A percentile compares a stretch with the other conserved stretches of the same genome.
Evolutionary conservation across 345 rosid genomes (phyloP).

Genomic region (Populus tremula): DNA sequence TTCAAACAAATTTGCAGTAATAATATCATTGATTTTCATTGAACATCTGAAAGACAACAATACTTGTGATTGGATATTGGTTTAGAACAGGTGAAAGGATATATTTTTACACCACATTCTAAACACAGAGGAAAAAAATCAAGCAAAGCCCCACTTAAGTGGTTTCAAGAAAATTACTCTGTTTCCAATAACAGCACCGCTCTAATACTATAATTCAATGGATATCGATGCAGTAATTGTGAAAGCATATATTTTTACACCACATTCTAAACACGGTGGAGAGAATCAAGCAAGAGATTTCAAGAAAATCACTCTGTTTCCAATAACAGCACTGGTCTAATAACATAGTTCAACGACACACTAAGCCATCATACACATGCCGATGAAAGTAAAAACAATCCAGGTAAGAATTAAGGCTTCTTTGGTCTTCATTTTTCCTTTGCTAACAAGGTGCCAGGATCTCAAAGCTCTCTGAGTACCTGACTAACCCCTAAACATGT

Average conservation of each 20-base stretch:
- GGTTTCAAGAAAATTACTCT: too few relatives aligned
- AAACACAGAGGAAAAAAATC: too few relatives aligned
- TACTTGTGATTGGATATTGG: neutral
- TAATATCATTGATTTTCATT: neutral
- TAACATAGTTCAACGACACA: neutral
- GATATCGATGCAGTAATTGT: neutral
- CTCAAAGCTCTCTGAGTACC: neutral
- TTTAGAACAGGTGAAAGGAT: too few relatives aligned
- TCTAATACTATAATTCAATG: too few relatives aligned
- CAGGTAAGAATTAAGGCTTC: neutral
- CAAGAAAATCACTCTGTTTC: neutral
- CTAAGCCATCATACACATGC: neutral
- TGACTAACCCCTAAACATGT: neutral
- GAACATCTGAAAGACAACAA: neutral
- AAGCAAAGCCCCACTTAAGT: too few relatives aligned
- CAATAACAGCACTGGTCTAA: neutral
- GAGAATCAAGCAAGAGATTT: neutral
- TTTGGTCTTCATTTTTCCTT: neutral
- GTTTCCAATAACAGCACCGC: too few relatives aligned
- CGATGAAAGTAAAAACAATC: neutral
- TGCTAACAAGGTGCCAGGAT: neutral
- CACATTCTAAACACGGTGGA: neutral
- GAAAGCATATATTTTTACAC: neutral
- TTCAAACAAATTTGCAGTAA: neutral
- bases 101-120: too few relatives aligned